These are phyloP conservation scores for Lodderomyces margitis DNA, from an alignment of 1,139 yeast species.

Conservation along the genomic window DNA sequence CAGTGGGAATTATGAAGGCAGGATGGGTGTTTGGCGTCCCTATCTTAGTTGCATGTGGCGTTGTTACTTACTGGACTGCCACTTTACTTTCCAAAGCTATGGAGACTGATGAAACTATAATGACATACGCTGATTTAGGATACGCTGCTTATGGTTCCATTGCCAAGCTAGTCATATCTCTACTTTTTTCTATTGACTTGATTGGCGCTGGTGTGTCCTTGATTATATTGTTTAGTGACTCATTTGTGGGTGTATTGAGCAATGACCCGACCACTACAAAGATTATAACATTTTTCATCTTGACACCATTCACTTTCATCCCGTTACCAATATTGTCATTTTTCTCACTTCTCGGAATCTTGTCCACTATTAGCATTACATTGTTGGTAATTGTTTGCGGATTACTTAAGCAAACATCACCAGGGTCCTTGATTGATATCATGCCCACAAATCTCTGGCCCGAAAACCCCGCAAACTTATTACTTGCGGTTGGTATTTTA, in stretches of 20 bases:
- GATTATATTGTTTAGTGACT: slow-evolving; percentile 55
- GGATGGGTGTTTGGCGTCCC: slow-evolving; percentile 48
- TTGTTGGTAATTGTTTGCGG: slow-evolving; percentile 41
- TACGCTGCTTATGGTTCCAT: slow-evolving; percentile 62
- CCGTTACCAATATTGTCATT: slow-evolving; percentile 45
- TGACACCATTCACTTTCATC: slow-evolving; percentile 47
- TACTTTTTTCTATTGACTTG: slow-evolving; percentile 46
- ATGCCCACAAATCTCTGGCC: slow-evolving; percentile 54
- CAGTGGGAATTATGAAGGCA: slow-evolving; percentile 46
- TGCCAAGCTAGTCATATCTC: slow-evolving; percentile 42
- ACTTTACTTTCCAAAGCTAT: slow-evolving; percentile 42
- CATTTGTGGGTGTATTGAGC: slow-evolving; percentile 43
- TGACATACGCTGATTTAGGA: slow-evolving; percentile 88
- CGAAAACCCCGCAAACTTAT: slow-evolving; percentile 34
- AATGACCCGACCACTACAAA: slow-evolving; percentile 41
- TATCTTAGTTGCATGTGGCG: slow-evolving; percentile 37
- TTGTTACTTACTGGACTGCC: slow-evolving; percentile 47
- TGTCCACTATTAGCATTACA: slow-evolving; percentile 46
- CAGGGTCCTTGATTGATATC: slow-evolving; percentile 39
- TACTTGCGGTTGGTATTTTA: slow-evolving; percentile 53
- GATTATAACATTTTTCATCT: slow-evolving; percentile 36
- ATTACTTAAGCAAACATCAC: slow-evolving; percentile 34
- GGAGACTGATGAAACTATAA: slow-evolving; percentile 72
- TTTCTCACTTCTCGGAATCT: slow-evolving; percentile 44
- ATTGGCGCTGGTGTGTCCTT: slow-evolving; percentile 58